Conservation (phyloP, 495 filamentous ascomycete species). For the Aspergillus homomorphus region DNA sequence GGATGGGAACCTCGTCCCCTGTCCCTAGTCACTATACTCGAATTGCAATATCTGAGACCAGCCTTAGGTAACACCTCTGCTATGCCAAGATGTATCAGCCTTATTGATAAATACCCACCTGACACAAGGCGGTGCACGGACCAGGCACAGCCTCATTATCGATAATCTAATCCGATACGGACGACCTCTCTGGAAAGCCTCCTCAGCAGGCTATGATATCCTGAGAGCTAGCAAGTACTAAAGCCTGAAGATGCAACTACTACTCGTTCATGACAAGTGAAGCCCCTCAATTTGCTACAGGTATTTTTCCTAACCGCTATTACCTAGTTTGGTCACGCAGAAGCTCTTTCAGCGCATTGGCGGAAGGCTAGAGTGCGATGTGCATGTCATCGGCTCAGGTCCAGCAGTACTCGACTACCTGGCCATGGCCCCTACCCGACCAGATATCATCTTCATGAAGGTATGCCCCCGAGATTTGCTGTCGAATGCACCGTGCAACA, state of each 20-base stretch:
- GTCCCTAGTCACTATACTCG: no score
- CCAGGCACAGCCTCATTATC: background rate
- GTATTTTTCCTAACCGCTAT: background rate
- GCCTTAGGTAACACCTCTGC: no score
- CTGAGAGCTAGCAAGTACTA: background rate
- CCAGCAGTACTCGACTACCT: background rate
- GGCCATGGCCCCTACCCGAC: background rate
- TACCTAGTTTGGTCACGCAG: background rate
- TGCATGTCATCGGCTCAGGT: background rate
- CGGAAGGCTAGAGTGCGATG: background rate
- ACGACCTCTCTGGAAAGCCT: no score
- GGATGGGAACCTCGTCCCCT: no score
- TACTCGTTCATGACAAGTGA: background rate
- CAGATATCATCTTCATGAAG: background rate
- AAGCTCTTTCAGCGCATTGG: background rate
- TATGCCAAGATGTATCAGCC: no score
- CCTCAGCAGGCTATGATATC: no score
- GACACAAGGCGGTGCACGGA: background rate
- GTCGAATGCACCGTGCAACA: background rate
- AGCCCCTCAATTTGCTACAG: background rate
- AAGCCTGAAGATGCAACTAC: background rate
- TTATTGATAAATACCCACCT: no score
- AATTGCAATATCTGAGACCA: no score
- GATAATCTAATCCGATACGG: background rate
- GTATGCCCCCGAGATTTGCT: background rate